Conservation (phyloP, 2,329 filamentous ascomycete genomes). For the Phyllosticta capitalensis region DNA sequence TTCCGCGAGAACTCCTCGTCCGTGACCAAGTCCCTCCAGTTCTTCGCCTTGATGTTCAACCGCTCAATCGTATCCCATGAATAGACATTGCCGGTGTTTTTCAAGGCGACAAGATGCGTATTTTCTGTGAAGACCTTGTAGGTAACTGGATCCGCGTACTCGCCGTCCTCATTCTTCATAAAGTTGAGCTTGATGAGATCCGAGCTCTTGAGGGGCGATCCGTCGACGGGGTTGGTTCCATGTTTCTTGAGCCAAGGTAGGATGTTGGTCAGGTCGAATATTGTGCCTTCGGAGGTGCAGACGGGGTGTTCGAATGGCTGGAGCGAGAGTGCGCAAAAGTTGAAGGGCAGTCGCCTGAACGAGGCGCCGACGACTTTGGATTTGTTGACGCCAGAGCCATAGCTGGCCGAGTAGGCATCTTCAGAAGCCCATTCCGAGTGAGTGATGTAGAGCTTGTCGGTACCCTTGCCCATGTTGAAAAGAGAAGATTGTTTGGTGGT, state of each 20-base stretch:
- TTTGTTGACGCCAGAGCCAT: constrained; percentile 54
- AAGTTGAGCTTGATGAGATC: constrained; percentile 90
- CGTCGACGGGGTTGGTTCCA: constrained; percentile 82
- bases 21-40: constrained; percentile 84
- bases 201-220: constrained; percentile 63
- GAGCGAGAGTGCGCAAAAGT: constrained; percentile 92
- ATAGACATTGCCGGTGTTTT: constrained; percentile 87
- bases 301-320: constrained; percentile 94
- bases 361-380: constrained; percentile 47
- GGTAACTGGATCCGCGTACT: constrained; percentile 91
- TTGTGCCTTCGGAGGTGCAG: constrained; percentile 76
- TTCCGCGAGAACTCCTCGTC: constrained; percentile 78
- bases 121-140: constrained; percentile 98
- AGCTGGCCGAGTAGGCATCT: constrained; percentile 77
- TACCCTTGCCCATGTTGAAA: constrained; percentile 28
- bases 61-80: constrained; percentile 91
- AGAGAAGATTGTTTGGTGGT: background rate
- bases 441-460: constrained; percentile 57
- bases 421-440: constrained; percentile 95
- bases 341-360: constrained; percentile 90
- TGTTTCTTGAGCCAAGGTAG: constrained; percentile 90
- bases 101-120: constrained; percentile 86
- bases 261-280: constrained; percentile 94
- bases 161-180: constrained; percentile 79
- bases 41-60: constrained; percentile 93